Evolutionary conservation across 345 rosid species (phyloP), one percentile per base, ranked within the genome.

Genomic region (Bretschneidera sinensis): DNA sequence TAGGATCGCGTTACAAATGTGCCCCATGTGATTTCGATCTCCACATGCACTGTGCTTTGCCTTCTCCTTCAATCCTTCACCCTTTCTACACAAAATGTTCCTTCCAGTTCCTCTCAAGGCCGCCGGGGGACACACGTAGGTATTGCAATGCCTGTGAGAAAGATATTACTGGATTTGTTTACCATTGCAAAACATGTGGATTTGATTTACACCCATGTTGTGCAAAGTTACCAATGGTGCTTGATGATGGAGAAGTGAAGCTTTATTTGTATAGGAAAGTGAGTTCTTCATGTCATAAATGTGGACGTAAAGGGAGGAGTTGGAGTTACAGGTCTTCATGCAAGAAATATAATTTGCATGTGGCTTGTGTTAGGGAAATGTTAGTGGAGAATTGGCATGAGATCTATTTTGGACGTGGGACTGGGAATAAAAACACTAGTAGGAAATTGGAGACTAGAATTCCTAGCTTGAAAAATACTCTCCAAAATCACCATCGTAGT

Each of bases 161-260:
- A 55, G 96, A 87, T 19, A 78, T 94, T 9, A 56, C 71, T 0
- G 97, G 97, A 4, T 94, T 89, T 49, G 68, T 88, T 11, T 94
- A 94, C 69, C 96, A 94, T 54, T 94, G 99, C 74, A 72, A 24
- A 20, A 69, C 80, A 0, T 94, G 99, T 14, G 99, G 95, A 35
- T 90, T 80, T 24, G 99, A 94, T 71, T 88, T 94, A 24, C 99
- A 94, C 35, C 99, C 99, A 0, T 94, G 99, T n/a, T 90, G 99
- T 2, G 97, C 97, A 1, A 94, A 84, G 70, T 65, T 94, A 51
- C 99, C 99, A 0, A 80, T 71, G 83, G 83, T 84, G 59, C 79
- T 89, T 21, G 83, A 88, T 23, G 95, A 89, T 24, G 99, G 95
- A 7, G 95, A 85, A 11, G 72, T 75, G 39, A 87, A 84, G 66